Conservation (phyloP, 2,329 filamentous ascomycete species). For the Helotiales sp. region DNA sequence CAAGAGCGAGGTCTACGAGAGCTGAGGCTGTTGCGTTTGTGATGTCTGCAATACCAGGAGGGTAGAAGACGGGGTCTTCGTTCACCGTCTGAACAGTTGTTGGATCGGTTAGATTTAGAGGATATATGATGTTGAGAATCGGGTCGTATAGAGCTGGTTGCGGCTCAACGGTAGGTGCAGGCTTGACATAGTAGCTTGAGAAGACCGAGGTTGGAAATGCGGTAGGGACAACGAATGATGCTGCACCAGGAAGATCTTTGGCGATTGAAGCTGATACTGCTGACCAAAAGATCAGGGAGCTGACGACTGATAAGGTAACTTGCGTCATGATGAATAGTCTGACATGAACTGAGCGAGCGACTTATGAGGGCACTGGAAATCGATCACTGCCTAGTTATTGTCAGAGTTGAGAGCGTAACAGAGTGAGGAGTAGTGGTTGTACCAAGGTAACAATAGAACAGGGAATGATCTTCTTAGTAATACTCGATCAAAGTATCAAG, state of each 20-base stretch:
- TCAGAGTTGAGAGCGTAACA: background rate
- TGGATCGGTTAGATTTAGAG: conserved; percentile 59
- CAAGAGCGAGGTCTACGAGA: conserved; percentile 49
- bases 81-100: conserved; percentile 54
- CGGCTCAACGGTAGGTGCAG: conserved; percentile 53
- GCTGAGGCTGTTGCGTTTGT: conserved; percentile 46
- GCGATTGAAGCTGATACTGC: background rate
- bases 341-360: background rate
- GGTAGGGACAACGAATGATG: conserved; percentile 49
- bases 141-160: conserved; percentile 59
- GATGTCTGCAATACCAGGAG: conserved; percentile 52
- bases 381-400: background rate
- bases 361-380: background rate
- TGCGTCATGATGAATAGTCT: background rate
- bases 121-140: conserved; percentile 58
- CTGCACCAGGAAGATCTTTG: conserved; percentile 41
- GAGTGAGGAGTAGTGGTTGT: background rate
- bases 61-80: conserved; percentile 56
- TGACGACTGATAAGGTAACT: background rate
- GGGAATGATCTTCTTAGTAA: background rate
- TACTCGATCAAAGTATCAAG: background rate
- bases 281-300: background rate
- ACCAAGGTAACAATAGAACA: background rate
- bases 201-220: conserved; percentile 58
- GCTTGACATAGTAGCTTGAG: conserved; percentile 54